Evolutionary conservation across 2,329 filamentous ascomycete species (phyloP).

Genomic region (Didymella keratinophila): DNA sequence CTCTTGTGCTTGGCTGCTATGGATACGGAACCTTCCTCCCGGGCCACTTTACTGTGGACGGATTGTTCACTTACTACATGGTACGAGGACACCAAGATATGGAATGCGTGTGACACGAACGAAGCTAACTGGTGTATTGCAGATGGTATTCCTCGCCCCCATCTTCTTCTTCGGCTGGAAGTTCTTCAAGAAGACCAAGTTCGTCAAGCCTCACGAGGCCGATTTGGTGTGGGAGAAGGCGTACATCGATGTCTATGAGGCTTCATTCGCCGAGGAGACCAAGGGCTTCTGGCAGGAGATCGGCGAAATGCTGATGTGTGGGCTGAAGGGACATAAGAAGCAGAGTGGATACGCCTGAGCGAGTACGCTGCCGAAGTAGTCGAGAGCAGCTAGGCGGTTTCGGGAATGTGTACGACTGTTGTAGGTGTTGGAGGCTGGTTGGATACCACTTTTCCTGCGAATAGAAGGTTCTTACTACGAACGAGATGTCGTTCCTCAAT

Average conservation of each 20-base stretch:
- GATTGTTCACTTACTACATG: neutral
- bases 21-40: neutral
- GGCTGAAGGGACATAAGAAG: conserved; percentile 22
- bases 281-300: conserved; percentile 43
- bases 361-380: neutral
- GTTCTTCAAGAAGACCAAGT: neutral
- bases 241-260: conserved; percentile 51
- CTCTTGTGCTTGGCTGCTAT: neutral
- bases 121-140: neutral
- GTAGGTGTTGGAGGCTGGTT: neutral
- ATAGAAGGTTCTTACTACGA: neutral
- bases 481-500: neutral
- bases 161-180: neutral
- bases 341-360: neutral
- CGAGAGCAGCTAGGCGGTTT: neutral
- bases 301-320: conserved; percentile 29
- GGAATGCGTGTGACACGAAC: neutral
- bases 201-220: neutral
- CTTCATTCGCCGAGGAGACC: conserved; percentile 25
- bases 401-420: neutral
- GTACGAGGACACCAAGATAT: neutral
- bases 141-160: neutral
- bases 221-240: conserved; percentile 54
- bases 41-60: neutral
- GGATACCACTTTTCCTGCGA: neutral